Base-by-base conservation (phyloP, 345 rosid genomes). In the Durio zibethinus region DNA sequence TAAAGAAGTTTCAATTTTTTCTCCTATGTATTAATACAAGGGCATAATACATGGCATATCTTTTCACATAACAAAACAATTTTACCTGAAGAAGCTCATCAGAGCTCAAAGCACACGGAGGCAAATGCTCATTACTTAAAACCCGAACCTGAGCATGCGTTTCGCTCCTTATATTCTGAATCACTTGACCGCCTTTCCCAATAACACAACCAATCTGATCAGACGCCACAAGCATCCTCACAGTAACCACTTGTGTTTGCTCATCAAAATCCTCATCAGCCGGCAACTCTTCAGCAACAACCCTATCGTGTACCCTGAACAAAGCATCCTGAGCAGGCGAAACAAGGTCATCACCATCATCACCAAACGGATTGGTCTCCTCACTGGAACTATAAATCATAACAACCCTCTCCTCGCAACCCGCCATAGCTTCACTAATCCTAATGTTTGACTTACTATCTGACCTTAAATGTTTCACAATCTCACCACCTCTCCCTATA, bases 141-240 rank as follows among this genome's bases (percentile, higher is more conserved):
- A 91, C 85, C 81, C 93, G 91, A 72, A 91, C 83, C 35, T 89
- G 89, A 67, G 95, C 87, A 67, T 84, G 82, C 5, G 87, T 89
- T 74, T 89, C 90, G 5, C 75, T 80, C 27, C 91, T 84, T 16
- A 91, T 82, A 10, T 77, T 91, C 56, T 91, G 88, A 67, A 91
- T 86, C 36, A 91, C 87, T 67, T 87, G 86, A 60, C 93, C 95
- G 72, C 90, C 91, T 85, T 87, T 91, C 31, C 95, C 95, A 79
- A 89, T 88, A 59, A 91, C 78, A 64, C 89, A 91, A 20, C 95
- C 95, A 73, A 89, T 91, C 85, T 91, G 94, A 86, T 91, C 94
- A 0, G 93, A 88, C 0, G 91, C 84, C 63, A 89, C 90, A 76
- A 91, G 93, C 83, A 91, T 82, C 82, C 89, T 84, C 14, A 82